Evolutionary conservation across 2,329 filamentous ascomycete genomes (phyloP).

Genomic region (Exophiala phaeomuriformis): DNA sequence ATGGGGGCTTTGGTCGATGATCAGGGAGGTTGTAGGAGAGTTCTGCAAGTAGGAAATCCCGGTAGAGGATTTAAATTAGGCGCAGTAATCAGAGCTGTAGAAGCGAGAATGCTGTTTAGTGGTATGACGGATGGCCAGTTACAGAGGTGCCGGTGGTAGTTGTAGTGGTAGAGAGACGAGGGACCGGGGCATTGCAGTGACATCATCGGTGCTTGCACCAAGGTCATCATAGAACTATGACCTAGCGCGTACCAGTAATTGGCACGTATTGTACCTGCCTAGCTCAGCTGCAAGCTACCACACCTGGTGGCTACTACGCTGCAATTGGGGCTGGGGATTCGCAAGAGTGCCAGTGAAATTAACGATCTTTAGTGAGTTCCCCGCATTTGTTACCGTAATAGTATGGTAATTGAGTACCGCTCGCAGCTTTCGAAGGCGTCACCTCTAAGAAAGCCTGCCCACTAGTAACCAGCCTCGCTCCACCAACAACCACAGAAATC

Average conservation of each 20-base stretch:
- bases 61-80: background rate
- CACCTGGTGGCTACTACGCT: too few species aligned
- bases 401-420: too few species aligned
- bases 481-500: too few species aligned
- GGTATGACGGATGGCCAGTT: slow-evolving; percentile 7
- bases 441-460: too few species aligned
- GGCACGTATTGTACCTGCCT: background rate
- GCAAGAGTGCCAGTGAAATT: too few species aligned
- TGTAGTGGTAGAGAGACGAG: slow-evolving; percentile 1
- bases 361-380: too few species aligned
- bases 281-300: too few species aligned
- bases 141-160: background rate
- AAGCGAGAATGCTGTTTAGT: slow-evolving; percentile 1
- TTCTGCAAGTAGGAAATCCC: background rate
- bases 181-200: slow-evolving; percentile 7
- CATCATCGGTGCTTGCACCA: slow-evolving; percentile 8
- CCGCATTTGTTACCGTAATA: too few species aligned
- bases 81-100: background rate
- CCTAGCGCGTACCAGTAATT: background rate
- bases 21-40: background rate
- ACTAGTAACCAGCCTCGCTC: too few species aligned
- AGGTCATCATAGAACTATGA: too few species aligned
- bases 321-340: too few species aligned
- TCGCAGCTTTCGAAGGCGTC: too few species aligned
- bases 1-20: background rate